Conservation (phyloP, 805 yeast genomes). For the Candida ipomoeae region DNA sequence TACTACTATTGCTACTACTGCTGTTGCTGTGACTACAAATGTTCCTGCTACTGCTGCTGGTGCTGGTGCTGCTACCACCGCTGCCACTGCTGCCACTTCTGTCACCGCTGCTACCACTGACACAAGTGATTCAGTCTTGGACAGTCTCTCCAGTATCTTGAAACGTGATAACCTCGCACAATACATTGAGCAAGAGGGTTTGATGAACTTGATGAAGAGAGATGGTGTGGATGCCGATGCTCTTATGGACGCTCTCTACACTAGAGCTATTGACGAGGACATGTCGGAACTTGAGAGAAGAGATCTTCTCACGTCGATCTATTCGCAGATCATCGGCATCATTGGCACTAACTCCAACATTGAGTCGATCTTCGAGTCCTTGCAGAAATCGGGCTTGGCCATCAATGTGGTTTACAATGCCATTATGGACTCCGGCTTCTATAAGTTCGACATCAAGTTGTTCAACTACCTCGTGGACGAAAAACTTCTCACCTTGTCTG, state of each 20-base stretch:
- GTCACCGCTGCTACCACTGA: constrained; percentile 9
- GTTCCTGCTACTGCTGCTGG: neutral
- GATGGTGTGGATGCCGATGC: constrained; percentile 9
- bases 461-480: constrained; percentile 14
- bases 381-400: constrained; percentile 23
- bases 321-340: constrained; percentile 15
- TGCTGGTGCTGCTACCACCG: neutral
- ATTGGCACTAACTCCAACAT: constrained; percentile 18
- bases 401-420: constrained; percentile 17
- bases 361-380: constrained; percentile 19
- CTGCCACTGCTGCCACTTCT: constrained; percentile 8
- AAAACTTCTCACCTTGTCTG: constrained; percentile 11
- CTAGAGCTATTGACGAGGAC: constrained; percentile 4
- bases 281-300: constrained; percentile 8
- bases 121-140: constrained; percentile 12
- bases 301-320: constrained; percentile 8
- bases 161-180: constrained; percentile 13
- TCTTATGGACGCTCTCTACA: constrained; percentile 6
- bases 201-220: constrained; percentile 8
- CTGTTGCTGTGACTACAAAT: neutral
- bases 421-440: constrained; percentile 16
- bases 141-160: constrained; percentile 9
- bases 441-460: constrained; percentile 18
- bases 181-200: constrained; percentile 5
- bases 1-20: neutral